These are phyloP conservation scores for Fragilariopsis cylindrus DNA, from an alignment of 108 stramenopile genomes.

Conservation along the genomic window DNA sequence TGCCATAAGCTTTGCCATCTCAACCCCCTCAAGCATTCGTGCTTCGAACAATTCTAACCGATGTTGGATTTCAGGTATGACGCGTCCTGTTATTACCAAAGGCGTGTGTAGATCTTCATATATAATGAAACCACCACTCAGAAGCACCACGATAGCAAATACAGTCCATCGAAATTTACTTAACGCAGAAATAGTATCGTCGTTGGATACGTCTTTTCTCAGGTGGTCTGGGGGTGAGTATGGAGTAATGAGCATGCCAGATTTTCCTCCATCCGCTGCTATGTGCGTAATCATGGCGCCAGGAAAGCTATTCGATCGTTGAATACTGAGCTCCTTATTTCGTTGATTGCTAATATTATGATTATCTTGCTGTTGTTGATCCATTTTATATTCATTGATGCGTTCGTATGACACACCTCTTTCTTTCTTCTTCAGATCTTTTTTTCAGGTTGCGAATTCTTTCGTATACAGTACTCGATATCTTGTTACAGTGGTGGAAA, in stretches of 20 bases:
- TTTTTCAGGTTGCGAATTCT: too few relatives aligned
- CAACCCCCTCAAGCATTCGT: constrained; percentile 18
- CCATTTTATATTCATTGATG: too few relatives aligned
- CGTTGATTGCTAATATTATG: too few relatives aligned
- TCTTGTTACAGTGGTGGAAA: too few relatives aligned
- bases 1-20: constrained; percentile 13
- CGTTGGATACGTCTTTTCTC: not conserved
- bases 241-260: not conserved
- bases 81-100: constrained; percentile 7
- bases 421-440: too few relatives aligned
- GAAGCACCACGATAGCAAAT: constrained; percentile 11
- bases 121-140: constrained; percentile 2
- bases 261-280: constrained; percentile 16
- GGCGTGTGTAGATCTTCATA: constrained; percentile 23
- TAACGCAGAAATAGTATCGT: not conserved
- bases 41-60: constrained; percentile 1
- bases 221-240: too few relatives aligned
- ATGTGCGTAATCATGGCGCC: constrained; percentile 14
- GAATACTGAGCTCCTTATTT: not conserved
- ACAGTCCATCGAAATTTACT: not conserved
- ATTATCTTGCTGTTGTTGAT: too few relatives aligned
- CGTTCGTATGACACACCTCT: too few relatives aligned
- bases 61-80: constrained; percentile 19
- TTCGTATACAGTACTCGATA: too few relatives aligned
- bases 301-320: constrained; percentile 8